A percentile compares a stretch with the other conserved stretches of the same genome.
phyloP scores from a whole-genome alignment of 164 flowering plant genomes.

The Tetrastigma voinierianum region DNA sequence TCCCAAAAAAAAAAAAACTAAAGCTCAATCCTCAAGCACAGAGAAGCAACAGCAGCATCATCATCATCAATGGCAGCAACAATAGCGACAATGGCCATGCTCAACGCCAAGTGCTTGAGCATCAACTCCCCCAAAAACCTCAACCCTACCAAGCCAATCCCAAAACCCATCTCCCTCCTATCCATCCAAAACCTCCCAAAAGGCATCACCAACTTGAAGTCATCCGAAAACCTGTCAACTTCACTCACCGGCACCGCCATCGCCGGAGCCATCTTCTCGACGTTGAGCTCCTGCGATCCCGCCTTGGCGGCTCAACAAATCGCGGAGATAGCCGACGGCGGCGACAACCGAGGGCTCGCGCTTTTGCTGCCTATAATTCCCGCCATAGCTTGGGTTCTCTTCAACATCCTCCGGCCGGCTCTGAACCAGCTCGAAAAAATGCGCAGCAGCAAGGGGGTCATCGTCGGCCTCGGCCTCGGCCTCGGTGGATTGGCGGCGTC shows the following conservation, averaged over 20 bases:
- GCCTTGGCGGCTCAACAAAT: conserved; percentile 77
- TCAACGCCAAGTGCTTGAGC: conserved; percentile 50
- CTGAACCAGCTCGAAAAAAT: conserved; percentile 78
- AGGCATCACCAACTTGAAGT: conserved; percentile 34
- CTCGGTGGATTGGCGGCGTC: conserved; percentile 61
- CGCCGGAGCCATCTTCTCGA: conserved; percentile 59
- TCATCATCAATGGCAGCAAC: conserved; percentile 42
- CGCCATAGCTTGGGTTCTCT: conserved; percentile 84
- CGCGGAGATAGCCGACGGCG: conserved; percentile 52
- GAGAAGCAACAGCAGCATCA: too few relatives aligned
- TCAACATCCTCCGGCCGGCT: conserved; percentile 86
- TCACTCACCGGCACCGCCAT: conserved; percentile 42
- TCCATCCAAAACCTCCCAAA: conserved; percentile 60
- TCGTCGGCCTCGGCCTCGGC: conserved; percentile 75
- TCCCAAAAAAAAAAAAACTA: background rate
- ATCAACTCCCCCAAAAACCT: conserved; percentile 28
- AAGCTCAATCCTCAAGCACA: background rate
- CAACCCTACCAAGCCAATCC: conserved; percentile 34
- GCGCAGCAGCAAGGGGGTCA: conserved; percentile 53
- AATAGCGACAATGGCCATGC: conserved; percentile 36
- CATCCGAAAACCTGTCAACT: conserved; percentile 5
- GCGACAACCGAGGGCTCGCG: conserved; percentile 83
- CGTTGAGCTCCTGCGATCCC: conserved; percentile 56
- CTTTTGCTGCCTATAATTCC: conserved; percentile 75
- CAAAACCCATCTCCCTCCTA: conserved; percentile 48